A percentile compares a stretch with the other conserved stretches of the same genome.
Evolutionary conservation across 108 stramenopile genomes (phyloP).

Genomic region (Cylindrotheca fusiformis): DNA sequence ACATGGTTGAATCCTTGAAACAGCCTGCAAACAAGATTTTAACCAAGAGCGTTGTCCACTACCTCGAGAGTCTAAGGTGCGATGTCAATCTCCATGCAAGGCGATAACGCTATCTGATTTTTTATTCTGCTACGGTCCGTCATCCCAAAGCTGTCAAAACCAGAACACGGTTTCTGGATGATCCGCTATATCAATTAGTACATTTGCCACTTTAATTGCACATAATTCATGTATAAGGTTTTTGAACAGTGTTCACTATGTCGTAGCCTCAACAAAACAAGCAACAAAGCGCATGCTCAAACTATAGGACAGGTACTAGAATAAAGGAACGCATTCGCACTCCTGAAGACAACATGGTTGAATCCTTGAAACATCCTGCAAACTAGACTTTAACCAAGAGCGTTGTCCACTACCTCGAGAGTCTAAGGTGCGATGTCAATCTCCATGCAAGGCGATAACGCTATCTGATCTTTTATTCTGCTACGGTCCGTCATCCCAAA

Average conservation of each 20-base stretch:
- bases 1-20: neutral
- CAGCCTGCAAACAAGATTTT: slow-evolving; percentile 1
- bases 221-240: too few species aligned
- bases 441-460: neutral
- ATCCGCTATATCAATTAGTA: too few species aligned
- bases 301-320: slow-evolving; percentile 43
- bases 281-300: too few species aligned
- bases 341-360: neutral
- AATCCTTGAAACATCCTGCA: neutral
- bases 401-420: slow-evolving; percentile 2
- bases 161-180: too few species aligned
- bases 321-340: slow-evolving; percentile 23
- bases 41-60: slow-evolving; percentile 1
- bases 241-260: too few species aligned
- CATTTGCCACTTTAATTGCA: too few species aligned
- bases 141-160: too few species aligned
- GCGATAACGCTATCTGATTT: neutral
- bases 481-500: too few species aligned
- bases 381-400: neutral
- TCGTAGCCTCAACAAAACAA: too few species aligned
- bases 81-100: neutral
- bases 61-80: slow-evolving; percentile 1
- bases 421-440: neutral
- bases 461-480: too few species aligned
- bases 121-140: too few species aligned